phyloP scores from a whole-genome alignment of 352 stramenopile genomes.

The Phytophthora melonis region DNA sequence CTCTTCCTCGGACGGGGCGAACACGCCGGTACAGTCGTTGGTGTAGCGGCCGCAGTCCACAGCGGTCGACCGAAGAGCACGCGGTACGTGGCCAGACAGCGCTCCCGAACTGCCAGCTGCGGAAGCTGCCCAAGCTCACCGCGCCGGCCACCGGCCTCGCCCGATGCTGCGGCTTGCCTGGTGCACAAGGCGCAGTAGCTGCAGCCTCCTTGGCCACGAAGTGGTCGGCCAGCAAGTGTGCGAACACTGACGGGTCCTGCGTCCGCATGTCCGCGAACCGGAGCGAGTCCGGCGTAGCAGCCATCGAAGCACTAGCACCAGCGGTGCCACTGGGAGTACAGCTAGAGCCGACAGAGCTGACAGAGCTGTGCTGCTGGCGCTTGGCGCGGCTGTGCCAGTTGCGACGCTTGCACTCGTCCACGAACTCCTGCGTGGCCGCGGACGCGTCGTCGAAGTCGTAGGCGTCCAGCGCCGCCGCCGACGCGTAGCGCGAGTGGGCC shows the following conservation, averaged over 20 bases:
- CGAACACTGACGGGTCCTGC: constrained; percentile 35
- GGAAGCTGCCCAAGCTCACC: constrained; percentile 37
- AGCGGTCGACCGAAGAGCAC: constrained; percentile 55
- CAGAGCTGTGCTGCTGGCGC: constrained; percentile 5
- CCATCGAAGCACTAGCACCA: background rate
- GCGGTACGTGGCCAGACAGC: constrained; percentile 55
- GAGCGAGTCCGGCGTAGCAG: constrained; percentile 3
- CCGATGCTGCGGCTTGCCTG: constrained; percentile 11
- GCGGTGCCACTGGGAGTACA: too few species aligned
- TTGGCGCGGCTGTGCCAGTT: constrained; percentile 16
- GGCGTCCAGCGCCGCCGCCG: constrained; percentile 6
- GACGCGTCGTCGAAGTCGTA: constrained; percentile 28
- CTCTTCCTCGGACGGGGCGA: constrained; percentile 28
- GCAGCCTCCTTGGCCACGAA: constrained; percentile 33
- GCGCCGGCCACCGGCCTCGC: constrained; percentile 26
- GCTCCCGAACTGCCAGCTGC: constrained; percentile 37
- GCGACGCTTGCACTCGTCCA: constrained; percentile 18
- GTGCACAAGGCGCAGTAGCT: background rate
- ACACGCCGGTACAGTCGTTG: background rate
- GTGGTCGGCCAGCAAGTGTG: constrained; percentile 37
- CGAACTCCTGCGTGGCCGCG: constrained; percentile 6
- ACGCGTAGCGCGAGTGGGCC: background rate
- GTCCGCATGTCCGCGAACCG: constrained; percentile 25
- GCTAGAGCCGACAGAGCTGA: too few species aligned
- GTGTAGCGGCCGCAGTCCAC: constrained; percentile 11